Evolutionary conservation across 805 yeast genomes (phyloP), one percentile per base, ranked within the genome.

Genomic region (Barnettozyma botsteinii): DNA sequence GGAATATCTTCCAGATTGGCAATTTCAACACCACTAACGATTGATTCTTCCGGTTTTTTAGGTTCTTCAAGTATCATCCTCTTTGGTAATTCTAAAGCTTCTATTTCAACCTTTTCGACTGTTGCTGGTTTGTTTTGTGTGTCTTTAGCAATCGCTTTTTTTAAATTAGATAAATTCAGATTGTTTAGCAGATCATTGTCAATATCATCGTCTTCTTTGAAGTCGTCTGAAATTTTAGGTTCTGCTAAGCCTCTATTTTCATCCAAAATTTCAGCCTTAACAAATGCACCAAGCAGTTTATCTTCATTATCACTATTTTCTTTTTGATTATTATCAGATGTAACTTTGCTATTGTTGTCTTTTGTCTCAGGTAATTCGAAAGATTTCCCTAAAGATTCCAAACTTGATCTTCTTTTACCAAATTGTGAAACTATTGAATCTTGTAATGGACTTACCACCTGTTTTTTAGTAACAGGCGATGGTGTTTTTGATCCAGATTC

Each of bases 361-460:
- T 35, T 31, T 4, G 11, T 3, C 24, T 17, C 21, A 10, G 29
- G 24, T 8, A 21, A 4, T 8, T 40, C 43, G 15, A 17, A 11
- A 22, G 22, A 20, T 15, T 28, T 25, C 12, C 25, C 31, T 17
- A 26, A 21, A n/a, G 24, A 23, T 4, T 41, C 45, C 7, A 40
- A 40, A 33, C 52, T 51, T 15, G 48, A 30, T 20, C 41, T 49
- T 39, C 48, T 47, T 37, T 43, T 40, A 4, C 56, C 53, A 41
- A 49, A 47, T 13, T 53, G 41, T 17, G 45, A 50, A 15, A 54
- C 42, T 14, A 46, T 41, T 5, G 46, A 43, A 11, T 48, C 51
- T 23, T 52, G 45, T 10, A 54, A 39, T 3, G 54, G 53, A 32
- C 51, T 53, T 7, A 48, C 38, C 12, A 42, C 22, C 7, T 15